Conservation (phyloP, 345 rosid species). For the Cardiospermum halicacabum region DNA sequence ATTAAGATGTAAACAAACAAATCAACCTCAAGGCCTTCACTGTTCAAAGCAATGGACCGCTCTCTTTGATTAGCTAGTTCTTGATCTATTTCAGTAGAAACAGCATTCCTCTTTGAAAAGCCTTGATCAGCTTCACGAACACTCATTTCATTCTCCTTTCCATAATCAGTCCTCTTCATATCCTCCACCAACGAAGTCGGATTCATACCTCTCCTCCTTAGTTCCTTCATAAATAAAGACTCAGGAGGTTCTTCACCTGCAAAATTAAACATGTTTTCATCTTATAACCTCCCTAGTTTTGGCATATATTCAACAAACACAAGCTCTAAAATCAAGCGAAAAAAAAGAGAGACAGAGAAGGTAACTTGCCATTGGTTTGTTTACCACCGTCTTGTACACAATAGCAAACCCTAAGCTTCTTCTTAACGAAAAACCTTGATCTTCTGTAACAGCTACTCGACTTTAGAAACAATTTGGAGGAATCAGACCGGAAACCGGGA, state of each 20-base stretch:
- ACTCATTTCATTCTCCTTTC: conserved; percentile 45
- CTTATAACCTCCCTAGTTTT: too few species aligned
- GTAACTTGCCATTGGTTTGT: conserved; percentile 52
- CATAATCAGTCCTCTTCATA: conserved; percentile 34
- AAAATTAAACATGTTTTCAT: too few species aligned
- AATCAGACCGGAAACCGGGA: conserved; percentile 41
- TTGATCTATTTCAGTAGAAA: conserved; percentile 53
- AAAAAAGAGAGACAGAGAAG: too few species aligned
- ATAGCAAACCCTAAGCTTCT: conserved; percentile 37
- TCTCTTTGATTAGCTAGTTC: conserved; percentile 77
- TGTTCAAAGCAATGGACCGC: conserved; percentile 75
- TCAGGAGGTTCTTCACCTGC: conserved; percentile 93
- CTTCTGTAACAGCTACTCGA: conserved; percentile 23
- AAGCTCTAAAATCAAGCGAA: too few species aligned
- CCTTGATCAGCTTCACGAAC: conserved; percentile 44
- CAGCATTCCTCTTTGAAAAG: conserved; percentile 55
- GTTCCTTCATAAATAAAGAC: conserved; percentile 88
- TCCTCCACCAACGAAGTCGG: conserved; percentile 86
- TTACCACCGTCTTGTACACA: conserved; percentile 49
- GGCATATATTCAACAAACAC: too few species aligned
- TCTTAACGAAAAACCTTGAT: conserved; percentile 15
- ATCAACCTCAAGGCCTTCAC: conserved; percentile 96
- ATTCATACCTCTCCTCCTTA: conserved; percentile 89
- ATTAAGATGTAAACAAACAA: not conserved
- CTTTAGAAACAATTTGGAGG: conserved; percentile 30